Percentiles rank a stretch among this genome's conserved stretches.
These are phyloP conservation scores for Coriaria nepalensis DNA, from an alignment of 306 rosid species.

Conservation along the genomic window DNA sequence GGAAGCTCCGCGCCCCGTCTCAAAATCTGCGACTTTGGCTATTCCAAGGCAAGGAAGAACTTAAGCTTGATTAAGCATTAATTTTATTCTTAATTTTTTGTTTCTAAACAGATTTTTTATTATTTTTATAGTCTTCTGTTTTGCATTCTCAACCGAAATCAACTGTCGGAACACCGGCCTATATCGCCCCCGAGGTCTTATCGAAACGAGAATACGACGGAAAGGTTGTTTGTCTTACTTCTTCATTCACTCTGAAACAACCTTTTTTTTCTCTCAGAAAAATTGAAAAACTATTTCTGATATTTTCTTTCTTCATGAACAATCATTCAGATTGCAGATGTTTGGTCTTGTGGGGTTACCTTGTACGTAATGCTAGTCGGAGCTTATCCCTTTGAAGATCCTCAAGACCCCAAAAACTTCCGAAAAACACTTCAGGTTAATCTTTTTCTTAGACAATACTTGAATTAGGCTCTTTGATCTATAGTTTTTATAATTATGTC, in stretches of 20 bases:
- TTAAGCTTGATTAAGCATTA: not conserved
- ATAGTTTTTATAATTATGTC: not conserved
- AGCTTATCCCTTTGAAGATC: conserved; percentile 98
- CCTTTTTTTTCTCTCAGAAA: conserved; percentile 9
- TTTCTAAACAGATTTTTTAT: conserved; percentile 7
- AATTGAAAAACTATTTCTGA: conserved; percentile 8
- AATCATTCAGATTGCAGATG: conserved; percentile 64
- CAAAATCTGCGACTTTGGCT: conserved; percentile 93
- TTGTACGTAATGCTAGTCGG: conserved; percentile 98
- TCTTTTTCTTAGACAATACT: not conserved
- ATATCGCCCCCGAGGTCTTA: conserved; percentile 91
- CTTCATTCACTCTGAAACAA: not conserved
- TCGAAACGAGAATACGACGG: conserved; percentile 85
- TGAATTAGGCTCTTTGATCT: no score
- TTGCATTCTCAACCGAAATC: conserved; percentile 98
- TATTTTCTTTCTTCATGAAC: not conserved
- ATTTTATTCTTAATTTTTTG: not conserved
- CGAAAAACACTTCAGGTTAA: conserved; percentile 88
- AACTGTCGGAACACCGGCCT: conserved; percentile 97
- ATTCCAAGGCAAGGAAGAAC: conserved; percentile 56
- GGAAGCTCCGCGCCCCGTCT: conserved; percentile 88
- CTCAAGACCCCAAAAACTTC: conserved; percentile 85
- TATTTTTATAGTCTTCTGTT: conserved; percentile 63
- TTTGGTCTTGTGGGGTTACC: conserved; percentile 99
- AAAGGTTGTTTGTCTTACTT: conserved; percentile 33